Conservation (phyloP, 2,329 filamentous ascomycete genomes). For the Colletotrichum trifolii region DNA sequence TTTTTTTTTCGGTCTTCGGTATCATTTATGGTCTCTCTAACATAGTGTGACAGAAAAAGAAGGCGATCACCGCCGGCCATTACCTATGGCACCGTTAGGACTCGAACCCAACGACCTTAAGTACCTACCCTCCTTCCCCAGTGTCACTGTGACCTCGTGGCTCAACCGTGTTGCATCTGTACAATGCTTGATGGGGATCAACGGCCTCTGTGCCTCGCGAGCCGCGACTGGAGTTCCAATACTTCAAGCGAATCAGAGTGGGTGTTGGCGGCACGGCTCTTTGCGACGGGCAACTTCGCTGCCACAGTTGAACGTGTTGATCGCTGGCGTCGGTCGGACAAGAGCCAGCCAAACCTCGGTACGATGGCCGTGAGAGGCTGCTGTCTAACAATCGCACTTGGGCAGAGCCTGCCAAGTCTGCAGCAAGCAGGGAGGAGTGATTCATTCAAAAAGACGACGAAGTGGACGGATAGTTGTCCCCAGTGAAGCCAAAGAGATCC, state of each 20-base stretch:
- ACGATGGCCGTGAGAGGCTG: neutral
- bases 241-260: slow-evolving; percentile 19
- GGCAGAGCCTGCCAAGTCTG: neutral
- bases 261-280: slow-evolving; percentile 10
- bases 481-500: neutral
- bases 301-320: slow-evolving; percentile 1
- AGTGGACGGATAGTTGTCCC: neutral
- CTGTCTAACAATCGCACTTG: slow-evolving; percentile 14
- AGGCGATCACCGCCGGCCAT: too few species aligned
- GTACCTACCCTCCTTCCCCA: too few species aligned
- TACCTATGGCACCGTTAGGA: too few species aligned
- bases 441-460: slow-evolving; percentile 15
- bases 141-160: neutral
- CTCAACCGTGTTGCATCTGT: slow-evolving; percentile 1
- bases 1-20: neutral
- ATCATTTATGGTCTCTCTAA: neutral
- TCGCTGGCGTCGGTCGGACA: slow-evolving; percentile 1
- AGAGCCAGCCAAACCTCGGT: slow-evolving; percentile 8
- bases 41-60: too few species aligned
- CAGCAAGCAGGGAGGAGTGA: neutral
- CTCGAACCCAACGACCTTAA: too few species aligned
- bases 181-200: neutral
- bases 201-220: neutral
- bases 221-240: neutral
- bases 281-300: neutral